These are phyloP conservation scores for Aureobasidium sp. DNA, from an alignment of 2,329 filamentous ascomycete genomes.

Conservation along the genomic window DNA sequence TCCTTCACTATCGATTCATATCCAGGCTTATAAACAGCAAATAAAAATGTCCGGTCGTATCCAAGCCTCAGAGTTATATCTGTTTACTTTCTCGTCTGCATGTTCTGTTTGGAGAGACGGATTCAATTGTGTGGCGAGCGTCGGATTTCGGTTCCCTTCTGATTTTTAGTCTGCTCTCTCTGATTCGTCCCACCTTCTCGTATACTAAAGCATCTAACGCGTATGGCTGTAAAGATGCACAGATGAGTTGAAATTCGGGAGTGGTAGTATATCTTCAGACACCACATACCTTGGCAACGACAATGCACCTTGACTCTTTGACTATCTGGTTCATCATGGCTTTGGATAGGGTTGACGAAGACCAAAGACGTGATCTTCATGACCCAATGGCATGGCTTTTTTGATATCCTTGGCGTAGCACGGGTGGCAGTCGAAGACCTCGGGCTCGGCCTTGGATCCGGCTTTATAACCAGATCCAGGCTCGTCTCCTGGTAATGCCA, in stretches of 20 bases:
- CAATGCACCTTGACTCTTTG: not conserved
- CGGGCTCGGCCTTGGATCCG: not conserved
- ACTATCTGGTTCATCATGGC: not conserved
- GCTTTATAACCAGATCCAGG: not conserved
- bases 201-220: too few relatives aligned
- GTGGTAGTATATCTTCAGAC: too few relatives aligned
- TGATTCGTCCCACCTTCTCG: too few relatives aligned
- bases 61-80: not conserved
- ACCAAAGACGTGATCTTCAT: not conserved
- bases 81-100: not conserved
- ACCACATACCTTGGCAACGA: not conserved
- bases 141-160: not conserved
- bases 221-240: too few relatives aligned
- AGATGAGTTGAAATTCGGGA: too few relatives aligned
- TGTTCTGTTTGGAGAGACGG: not conserved
- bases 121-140: too few relatives aligned
- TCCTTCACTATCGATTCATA: not conserved
- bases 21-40: not conserved
- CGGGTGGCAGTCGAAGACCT: not conserved
- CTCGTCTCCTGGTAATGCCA: not conserved
- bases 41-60: not conserved
- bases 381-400: not conserved
- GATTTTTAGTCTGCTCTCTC: too few relatives aligned
- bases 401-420: not conserved
- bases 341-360: not conserved